These are phyloP conservation scores for Saxophila tyrrhenica DNA, from an alignment of 495 filamentous ascomycete genomes.

Conservation along the genomic window DNA sequence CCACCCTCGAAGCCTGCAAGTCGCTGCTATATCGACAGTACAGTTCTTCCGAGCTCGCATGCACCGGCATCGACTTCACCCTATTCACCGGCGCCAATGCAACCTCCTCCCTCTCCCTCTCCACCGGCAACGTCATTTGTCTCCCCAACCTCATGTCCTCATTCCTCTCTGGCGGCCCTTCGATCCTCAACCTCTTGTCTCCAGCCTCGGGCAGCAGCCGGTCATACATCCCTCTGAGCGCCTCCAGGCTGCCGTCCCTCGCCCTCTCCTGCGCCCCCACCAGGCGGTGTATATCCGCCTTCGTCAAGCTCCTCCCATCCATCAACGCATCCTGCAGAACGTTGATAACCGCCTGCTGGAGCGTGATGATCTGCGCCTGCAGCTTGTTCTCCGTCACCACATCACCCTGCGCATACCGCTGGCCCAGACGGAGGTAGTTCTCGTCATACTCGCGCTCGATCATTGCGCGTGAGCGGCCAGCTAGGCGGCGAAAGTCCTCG, in stretches of 20 bases:
- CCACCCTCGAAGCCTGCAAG: slow-evolving; percentile 20
- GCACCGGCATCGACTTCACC: not conserved
- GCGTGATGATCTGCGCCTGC: slow-evolving; percentile 26
- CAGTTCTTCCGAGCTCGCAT: not conserved
- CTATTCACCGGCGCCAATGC: slow-evolving; percentile 1
- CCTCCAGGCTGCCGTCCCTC: slow-evolving; percentile 23
- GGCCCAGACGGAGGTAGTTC: slow-evolving; percentile 20
- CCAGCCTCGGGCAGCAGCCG: slow-evolving; percentile 10
- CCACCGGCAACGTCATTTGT: not conserved
- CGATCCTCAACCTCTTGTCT: not conserved
- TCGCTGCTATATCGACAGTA: slow-evolving; percentile 26
- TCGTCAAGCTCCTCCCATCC: slow-evolving; percentile 17
- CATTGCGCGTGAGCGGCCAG: slow-evolving; percentile 14
- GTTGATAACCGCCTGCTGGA: slow-evolving; percentile 29
- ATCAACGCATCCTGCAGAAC: slow-evolving; percentile 27
- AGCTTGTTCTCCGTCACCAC: slow-evolving; percentile 27
- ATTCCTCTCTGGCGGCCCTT: not conserved
- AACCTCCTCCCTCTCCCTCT: not conserved
- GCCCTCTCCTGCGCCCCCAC: slow-evolving; percentile 22
- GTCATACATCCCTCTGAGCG: slow-evolving; percentile 18
- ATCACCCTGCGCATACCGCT: slow-evolving; percentile 24
- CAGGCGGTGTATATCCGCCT: slow-evolving; percentile 22
- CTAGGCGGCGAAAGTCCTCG: not conserved
- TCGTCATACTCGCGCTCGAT: slow-evolving; percentile 25
- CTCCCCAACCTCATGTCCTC: not conserved